Percentiles rank a stretch among this genome's conserved stretches.
phyloP scores from a whole-genome alignment of 345 rosid species.

The sweet orange (Citrus sinensis) region DNA sequence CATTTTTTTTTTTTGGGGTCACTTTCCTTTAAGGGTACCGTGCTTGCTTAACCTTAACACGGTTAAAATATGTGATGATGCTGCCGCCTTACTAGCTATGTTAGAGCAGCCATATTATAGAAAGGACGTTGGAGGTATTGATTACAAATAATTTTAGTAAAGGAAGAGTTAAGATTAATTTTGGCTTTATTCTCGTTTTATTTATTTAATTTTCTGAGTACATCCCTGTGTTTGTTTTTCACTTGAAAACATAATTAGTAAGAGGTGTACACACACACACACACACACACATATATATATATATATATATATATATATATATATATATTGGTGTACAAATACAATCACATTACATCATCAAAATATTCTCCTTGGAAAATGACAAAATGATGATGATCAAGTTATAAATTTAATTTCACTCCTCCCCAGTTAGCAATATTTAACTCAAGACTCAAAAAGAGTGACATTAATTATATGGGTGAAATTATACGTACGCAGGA shows the following conservation, averaged over 20 bases:
- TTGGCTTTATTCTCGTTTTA: not conserved
- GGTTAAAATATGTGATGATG: not conserved
- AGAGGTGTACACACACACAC: not conserved
- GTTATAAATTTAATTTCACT: not conserved
- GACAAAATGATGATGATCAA: not conserved
- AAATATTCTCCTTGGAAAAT: not conserved
- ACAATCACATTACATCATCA: not conserved
- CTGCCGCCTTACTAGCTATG: not conserved
- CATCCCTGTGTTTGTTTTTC: no score
- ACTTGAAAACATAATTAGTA: no score
- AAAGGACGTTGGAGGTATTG: not conserved
- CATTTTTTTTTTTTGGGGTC: not conserved
- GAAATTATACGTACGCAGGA: no score
- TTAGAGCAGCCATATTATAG: not conserved
- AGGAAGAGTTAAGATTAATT: not conserved
- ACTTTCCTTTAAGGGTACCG: not conserved
- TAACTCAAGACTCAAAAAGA: not conserved
- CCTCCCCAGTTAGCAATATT: not conserved
- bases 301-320: not conserved
- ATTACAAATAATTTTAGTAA: not conserved
- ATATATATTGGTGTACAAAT: not conserved
- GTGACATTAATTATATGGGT: no score
- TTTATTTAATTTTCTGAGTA: not conserved
- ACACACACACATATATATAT: accelerated
- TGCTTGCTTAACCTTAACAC: not conserved